These are phyloP conservation scores for Leonotis leonurus DNA, from an alignment of 257 asterid genomes.

Conservation along the genomic window DNA sequence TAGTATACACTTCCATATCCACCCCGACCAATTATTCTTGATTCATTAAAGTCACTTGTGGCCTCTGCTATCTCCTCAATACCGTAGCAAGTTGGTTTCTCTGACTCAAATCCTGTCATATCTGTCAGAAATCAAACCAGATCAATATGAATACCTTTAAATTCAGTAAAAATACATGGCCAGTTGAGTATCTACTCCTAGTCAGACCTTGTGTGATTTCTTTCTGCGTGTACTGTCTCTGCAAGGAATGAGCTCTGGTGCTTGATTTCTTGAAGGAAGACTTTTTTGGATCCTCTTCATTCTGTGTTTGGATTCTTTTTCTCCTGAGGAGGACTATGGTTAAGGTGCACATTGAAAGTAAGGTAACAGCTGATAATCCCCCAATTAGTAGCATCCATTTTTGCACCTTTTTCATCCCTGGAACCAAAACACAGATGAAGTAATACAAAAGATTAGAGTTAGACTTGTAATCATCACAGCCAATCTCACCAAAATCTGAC, in stretches of 20 bases:
- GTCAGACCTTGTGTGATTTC: slow-evolving; percentile 53
- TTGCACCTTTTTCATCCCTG: slow-evolving; percentile 28
- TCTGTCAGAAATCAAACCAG: slow-evolving; percentile 23
- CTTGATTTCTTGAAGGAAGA: slow-evolving; percentile 32
- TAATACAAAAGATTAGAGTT: neutral
- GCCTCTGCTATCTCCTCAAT: slow-evolving; percentile 71
- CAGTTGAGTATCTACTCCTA: too few species aligned
- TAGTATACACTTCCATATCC: slow-evolving; percentile 79
- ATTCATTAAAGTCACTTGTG: slow-evolving; percentile 53
- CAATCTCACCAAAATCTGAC: neutral
- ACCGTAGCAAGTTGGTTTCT: slow-evolving; percentile 49
- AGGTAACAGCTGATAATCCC: slow-evolving; percentile 42
- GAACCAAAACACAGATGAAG: neutral
- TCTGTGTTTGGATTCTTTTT: slow-evolving; percentile 17
- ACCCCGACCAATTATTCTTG: slow-evolving; percentile 66
- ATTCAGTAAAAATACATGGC: neutral
- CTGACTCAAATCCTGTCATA: slow-evolving; percentile 57
- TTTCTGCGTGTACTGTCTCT: slow-evolving; percentile 28
- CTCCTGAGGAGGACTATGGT: slow-evolving; percentile 37
- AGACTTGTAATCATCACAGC: neutral
- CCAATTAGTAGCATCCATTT: slow-evolving; percentile 42
- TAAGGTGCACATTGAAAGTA: slow-evolving; percentile 45
- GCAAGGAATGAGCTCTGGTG: slow-evolving; percentile 29
- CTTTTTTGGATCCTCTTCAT: slow-evolving; percentile 32
- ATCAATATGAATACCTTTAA: neutral